Conservation (phyloP, 148 eudicot species). For the Camellia sinensis region DNA sequence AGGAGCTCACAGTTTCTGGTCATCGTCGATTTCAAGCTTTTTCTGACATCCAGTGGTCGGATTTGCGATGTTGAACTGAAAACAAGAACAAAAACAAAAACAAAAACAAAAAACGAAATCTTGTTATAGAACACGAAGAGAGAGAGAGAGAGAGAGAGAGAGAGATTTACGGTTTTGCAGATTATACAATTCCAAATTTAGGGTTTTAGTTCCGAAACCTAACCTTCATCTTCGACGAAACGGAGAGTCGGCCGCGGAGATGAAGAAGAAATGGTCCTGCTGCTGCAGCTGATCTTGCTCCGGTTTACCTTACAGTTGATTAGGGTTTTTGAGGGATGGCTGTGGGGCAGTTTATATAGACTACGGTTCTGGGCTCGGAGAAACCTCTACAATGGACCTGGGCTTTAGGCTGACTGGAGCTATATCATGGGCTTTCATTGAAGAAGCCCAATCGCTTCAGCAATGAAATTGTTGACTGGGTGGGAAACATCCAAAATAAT, state of each 20-base stretch:
- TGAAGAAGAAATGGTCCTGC: not conserved
- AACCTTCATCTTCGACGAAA: constrained; percentile 13
- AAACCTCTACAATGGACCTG: not conserved
- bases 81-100: not conserved
- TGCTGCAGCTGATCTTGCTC: not conserved
- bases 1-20: constrained; percentile 66
- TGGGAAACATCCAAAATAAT: too few relatives aligned
- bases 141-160: not conserved
- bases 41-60: constrained; percentile 96
- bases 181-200: not conserved
- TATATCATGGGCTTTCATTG: not conserved
- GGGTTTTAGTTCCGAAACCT: not conserved
- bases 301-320: not conserved
- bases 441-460: not conserved
- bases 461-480: too few relatives aligned
- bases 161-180: not conserved
- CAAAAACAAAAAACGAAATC: not conserved
- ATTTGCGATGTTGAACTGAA: constrained; percentile 83
- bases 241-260: not conserved
- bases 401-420: not conserved
- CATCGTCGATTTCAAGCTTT: constrained; percentile 91
- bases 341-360: not conserved
- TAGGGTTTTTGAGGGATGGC: not conserved
- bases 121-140: not conserved
- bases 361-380: not conserved